These are phyloP conservation scores for Cryphonectria parasitica DNA, from an alignment of 2,329 filamentous ascomycete genomes.

Conservation along the genomic window DNA sequence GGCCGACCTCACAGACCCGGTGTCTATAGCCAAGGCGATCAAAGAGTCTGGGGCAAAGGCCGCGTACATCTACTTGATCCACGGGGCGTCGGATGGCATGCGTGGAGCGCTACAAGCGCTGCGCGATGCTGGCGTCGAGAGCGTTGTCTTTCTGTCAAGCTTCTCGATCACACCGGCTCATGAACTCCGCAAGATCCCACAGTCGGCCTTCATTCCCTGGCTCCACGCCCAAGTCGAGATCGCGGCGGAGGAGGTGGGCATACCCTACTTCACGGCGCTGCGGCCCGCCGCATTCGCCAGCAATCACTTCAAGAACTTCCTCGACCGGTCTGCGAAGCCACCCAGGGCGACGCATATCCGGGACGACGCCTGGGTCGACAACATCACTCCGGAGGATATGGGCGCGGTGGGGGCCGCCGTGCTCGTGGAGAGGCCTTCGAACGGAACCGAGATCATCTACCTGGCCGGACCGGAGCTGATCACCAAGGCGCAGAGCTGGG, in stretches of 20 bases:
- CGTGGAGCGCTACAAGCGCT: conserved; percentile 45
- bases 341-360: conserved; percentile 36
- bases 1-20: conserved; percentile 49
- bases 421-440: conserved; percentile 39
- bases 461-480: conserved; percentile 44
- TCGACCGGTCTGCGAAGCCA: conserved; percentile 22
- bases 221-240: conserved; percentile 50
- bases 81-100: conserved; percentile 44
- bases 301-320: conserved; percentile 39
- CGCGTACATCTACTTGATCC: conserved; percentile 52
- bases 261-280: conserved; percentile 41
- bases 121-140: conserved; percentile 48
- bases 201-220: conserved; percentile 42
- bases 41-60: conserved; percentile 45
- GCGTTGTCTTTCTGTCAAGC: conserved; percentile 50
- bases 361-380: conserved; percentile 44
- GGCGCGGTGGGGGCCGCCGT: conserved; percentile 47
- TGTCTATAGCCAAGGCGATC: conserved; percentile 46
- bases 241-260: conserved; percentile 46
- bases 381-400: conserved; percentile 48
- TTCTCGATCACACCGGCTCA: conserved; percentile 35
- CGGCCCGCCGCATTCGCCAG: conserved; percentile 50
- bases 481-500: conserved; percentile 36
- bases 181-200: conserved; percentile 35
- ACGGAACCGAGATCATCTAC: conserved; percentile 38